Conservation (phyloP, 2,329 filamentous ascomycete species). For the Aspergillus tanneri region DNA sequence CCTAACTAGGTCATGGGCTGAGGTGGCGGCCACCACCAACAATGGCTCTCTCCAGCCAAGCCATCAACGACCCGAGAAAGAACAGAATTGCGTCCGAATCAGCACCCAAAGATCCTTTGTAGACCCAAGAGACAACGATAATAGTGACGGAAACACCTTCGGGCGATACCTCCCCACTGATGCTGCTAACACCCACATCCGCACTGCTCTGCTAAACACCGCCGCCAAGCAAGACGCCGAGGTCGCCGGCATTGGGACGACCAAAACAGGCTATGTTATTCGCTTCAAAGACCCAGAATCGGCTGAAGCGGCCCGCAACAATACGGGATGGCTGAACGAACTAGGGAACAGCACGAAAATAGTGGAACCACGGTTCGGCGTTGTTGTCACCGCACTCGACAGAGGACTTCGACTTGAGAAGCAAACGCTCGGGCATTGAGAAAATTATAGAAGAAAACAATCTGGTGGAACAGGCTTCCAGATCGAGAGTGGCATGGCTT, state of each 20-base stretch:
- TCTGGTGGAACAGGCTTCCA: no score
- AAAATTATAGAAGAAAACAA: no score
- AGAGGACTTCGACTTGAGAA: constrained; percentile 16
- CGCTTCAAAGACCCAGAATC: constrained; percentile 22
- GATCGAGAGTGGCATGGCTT: no score
- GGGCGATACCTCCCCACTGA: neutral
- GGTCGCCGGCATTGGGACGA: constrained; percentile 18
- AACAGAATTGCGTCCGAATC: neutral
- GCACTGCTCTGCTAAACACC: neutral
- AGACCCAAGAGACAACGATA: neutral
- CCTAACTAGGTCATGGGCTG: no score
- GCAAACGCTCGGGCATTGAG: constrained; percentile 16
- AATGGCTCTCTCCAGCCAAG: no score
- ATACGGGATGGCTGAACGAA: no score
- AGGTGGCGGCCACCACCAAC: no score
- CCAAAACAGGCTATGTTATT: constrained; percentile 25
- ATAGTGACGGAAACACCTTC: neutral
- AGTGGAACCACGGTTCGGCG: constrained; percentile 20
- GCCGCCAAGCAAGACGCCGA: constrained; percentile 14
- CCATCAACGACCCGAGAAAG: neutral
- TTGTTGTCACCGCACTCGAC: constrained; percentile 21
- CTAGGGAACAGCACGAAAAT: constrained; percentile 21
- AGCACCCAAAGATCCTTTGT: no score
- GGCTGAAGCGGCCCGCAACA: constrained; percentile 19
- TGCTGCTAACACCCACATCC: neutral